A percentile compares a stretch with the other conserved stretches of the same genome.
Conservation (phyloP, 768 basidiomycete genomes). For the Collybia sordida region DNA sequence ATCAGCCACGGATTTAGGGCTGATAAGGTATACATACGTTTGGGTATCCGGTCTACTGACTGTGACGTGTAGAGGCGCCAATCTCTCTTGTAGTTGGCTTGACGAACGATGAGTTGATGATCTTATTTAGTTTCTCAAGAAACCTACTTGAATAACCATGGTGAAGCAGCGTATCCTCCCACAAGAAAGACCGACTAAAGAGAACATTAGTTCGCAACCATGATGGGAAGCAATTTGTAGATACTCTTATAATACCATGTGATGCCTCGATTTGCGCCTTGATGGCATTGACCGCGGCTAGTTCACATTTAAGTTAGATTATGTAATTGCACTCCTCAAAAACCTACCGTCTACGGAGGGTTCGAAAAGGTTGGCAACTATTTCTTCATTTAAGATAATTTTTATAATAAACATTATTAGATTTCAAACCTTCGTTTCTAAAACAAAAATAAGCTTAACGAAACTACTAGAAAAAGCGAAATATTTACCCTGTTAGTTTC, state of each 20-base stretch:
- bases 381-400: neutral
- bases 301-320: neutral
- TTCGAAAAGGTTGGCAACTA: constrained; percentile 74
- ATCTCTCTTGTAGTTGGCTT: constrained; percentile 68
- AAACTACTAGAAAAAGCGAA: neutral
- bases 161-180: constrained; percentile 81
- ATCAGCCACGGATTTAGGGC: neutral
- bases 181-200: constrained; percentile 77
- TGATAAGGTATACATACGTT: constrained; percentile 46
- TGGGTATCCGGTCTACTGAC: constrained; percentile 80
- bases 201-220: neutral
- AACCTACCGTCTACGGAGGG: constrained; percentile 63
- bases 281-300: constrained; percentile 68
- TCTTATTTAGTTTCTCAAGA: neutral
- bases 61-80: constrained; percentile 51
- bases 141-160: constrained; percentile 63
- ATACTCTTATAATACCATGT: constrained; percentile 63
- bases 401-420: neutral
- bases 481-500: constrained; percentile 63
- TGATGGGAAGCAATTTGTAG: constrained; percentile 5
- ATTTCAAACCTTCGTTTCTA: constrained; percentile 30
- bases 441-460: neutral
- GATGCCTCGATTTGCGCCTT: constrained; percentile 70
- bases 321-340: neutral
- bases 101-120: neutral